A percentile compares a stretch with the other conserved stretches of the same genome.
phyloP scores from a whole-genome alignment of 2,329 filamentous ascomycete genomes.

The Teratosphaeria viscida region DNA sequence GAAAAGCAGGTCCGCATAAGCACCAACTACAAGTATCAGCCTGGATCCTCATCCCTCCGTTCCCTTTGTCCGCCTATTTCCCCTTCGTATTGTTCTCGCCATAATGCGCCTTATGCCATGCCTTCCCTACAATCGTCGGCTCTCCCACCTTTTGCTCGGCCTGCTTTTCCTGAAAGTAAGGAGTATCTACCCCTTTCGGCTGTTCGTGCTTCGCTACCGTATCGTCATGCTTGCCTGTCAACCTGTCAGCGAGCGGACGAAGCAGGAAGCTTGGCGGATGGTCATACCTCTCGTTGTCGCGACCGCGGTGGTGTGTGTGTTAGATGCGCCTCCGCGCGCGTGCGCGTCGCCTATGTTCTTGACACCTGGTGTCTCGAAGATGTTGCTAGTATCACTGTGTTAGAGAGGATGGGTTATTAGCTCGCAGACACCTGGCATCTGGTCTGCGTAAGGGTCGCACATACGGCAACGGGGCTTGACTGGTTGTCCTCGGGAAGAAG shows the following conservation, averaged over 20 bases:
- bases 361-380: slow-evolving; percentile 25
- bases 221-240: slow-evolving; percentile 16
- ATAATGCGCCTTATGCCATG: slow-evolving; percentile 23
- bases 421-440: background rate
- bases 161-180: slow-evolving; percentile 23
- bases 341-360: slow-evolving; percentile 26
- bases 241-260: background rate
- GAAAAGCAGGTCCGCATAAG: background rate
- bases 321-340: slow-evolving; percentile 24
- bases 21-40: background rate
- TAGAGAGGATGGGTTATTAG: background rate
- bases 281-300: slow-evolving; percentile 25
- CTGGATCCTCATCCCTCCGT: background rate
- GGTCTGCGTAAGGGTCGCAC: background rate
- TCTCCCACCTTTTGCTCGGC: slow-evolving; percentile 19
- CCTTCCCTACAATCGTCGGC: slow-evolving; percentile 16
- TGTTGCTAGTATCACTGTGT: slow-evolving; percentile 10
- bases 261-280: background rate
- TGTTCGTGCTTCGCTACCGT: slow-evolving; percentile 15
- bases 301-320: slow-evolving; percentile 24
- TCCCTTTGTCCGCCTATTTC: slow-evolving; percentile 13
- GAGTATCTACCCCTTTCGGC: slow-evolving; percentile 21
- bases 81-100: slow-evolving; percentile 22
- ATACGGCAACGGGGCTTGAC: slow-evolving; percentile 1
- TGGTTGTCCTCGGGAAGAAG: slow-evolving; percentile 13